Percentiles rank a stretch among this genome's conserved stretches.
Evolutionary conservation across 2,329 filamentous ascomycete genomes (phyloP).

Genomic region (Juglanconis oblonga): DNA sequence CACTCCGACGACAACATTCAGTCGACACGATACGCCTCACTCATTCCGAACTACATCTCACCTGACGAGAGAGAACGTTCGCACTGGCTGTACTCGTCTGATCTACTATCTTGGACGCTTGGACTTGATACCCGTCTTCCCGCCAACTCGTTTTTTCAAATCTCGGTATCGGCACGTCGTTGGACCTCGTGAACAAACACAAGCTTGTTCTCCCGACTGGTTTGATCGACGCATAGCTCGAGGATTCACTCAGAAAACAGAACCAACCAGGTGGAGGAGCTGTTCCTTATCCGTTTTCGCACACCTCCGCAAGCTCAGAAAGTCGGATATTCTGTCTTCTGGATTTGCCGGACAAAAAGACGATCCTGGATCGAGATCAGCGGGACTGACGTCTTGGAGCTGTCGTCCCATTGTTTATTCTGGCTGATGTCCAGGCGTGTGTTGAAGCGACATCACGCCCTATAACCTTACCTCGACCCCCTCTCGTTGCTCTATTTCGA

Average conservation of each 20-base stretch:
- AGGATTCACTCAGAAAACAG: not conserved
- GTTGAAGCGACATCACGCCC: not conserved
- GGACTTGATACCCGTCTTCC: not conserved
- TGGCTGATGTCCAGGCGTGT: not conserved
- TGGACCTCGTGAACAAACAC: not conserved
- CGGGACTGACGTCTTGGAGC: not conserved
- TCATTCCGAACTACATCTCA: not conserved
- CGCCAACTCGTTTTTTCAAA: not conserved
- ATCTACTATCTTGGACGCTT: not conserved
- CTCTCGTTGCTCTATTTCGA: not conserved
- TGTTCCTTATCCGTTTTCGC: not conserved
- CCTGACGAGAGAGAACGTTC: not conserved
- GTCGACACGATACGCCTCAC: not conserved
- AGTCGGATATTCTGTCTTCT: not conserved
- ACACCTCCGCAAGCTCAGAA: not conserved
- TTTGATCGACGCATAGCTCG: not conserved
- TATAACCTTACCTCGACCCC: conserved; percentile 1
- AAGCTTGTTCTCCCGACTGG: not conserved
- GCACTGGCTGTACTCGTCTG: conserved; percentile 4
- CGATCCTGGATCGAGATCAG: not conserved
- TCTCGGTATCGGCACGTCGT: conserved; percentile 1
- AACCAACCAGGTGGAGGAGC: not conserved
- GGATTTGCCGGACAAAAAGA: not conserved
- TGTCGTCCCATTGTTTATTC: not conserved
- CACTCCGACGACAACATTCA: conserved; percentile 3